Evolutionary conservation across 2,329 filamentous ascomycete genomes (phyloP).

Genomic region (Scortechinia acanthostroma): DNA sequence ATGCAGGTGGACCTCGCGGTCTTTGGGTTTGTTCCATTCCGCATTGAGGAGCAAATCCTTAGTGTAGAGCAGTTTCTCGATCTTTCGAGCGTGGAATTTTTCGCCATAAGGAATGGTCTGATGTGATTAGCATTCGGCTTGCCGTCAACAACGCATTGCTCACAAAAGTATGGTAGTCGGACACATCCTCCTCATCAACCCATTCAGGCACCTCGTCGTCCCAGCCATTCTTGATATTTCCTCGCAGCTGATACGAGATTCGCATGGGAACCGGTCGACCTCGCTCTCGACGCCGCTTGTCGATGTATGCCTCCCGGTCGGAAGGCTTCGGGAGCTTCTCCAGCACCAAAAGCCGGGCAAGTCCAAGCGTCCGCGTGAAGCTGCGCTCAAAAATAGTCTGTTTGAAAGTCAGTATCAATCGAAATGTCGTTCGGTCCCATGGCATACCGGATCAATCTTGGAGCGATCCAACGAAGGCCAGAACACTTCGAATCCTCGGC

Average conservation of each 20-base stretch:
- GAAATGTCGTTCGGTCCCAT: too few relatives aligned
- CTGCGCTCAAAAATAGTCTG: slow-evolving; percentile 75
- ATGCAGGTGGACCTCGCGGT: slow-evolving; percentile 72
- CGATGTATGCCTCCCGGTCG: slow-evolving; percentile 65
- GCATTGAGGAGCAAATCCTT: slow-evolving; percentile 77
- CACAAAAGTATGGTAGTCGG: slow-evolving; percentile 69
- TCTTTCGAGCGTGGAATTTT: slow-evolving; percentile 57
- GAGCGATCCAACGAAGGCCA: slow-evolving; percentile 70
- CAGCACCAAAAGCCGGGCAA: slow-evolving; percentile 72
- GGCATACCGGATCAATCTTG: slow-evolving; percentile 57
- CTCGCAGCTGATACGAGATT: slow-evolving; percentile 32
- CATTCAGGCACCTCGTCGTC: slow-evolving; percentile 81
- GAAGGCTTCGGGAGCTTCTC: slow-evolving; percentile 67
- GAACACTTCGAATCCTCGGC: slow-evolving; percentile 76
- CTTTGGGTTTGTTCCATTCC: slow-evolving; percentile 75
- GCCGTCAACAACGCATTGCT: background rate
- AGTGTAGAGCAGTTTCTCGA: slow-evolving; percentile 76
- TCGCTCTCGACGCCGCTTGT: slow-evolving; percentile 64
- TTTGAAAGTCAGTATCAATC: too few relatives aligned
- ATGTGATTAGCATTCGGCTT: background rate
- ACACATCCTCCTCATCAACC: slow-evolving; percentile 70
- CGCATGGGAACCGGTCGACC: slow-evolving; percentile 54
- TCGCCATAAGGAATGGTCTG: slow-evolving; percentile 58
- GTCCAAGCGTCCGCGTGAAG: slow-evolving; percentile 68
- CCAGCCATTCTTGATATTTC: slow-evolving; percentile 71